A percentile compares a stretch with the other conserved stretches of the same genome.
These are phyloP conservation scores for Zymoseptoria pseudotritici DNA, from an alignment of 2,329 filamentous ascomycete species.

Conservation along the genomic window DNA sequence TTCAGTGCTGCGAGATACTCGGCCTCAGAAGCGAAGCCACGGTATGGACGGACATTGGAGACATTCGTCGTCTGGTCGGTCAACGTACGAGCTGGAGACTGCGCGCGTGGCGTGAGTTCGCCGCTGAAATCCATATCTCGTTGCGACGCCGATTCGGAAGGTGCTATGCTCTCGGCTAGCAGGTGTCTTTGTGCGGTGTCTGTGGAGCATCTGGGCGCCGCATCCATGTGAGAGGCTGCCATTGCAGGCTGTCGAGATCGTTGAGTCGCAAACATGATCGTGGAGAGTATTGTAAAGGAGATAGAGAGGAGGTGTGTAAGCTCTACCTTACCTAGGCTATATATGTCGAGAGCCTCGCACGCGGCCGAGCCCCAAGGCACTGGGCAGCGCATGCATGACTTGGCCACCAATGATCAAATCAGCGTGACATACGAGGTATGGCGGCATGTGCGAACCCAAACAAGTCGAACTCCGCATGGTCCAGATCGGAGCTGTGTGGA, in stretches of 20 bases:
- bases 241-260: not conserved
- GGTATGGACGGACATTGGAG: slow-evolving; percentile 11
- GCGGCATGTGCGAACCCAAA: not conserved
- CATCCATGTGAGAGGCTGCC: not conserved
- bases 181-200: slow-evolving; percentile 33
- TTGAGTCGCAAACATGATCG: not conserved
- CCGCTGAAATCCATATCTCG: slow-evolving; percentile 41
- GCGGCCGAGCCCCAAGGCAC: not conserved
- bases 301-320: not conserved
- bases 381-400: not conserved
- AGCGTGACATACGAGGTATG: not conserved
- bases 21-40: slow-evolving; percentile 24
- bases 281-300: not conserved
- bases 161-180: slow-evolving; percentile 12
- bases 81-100: slow-evolving; percentile 3
- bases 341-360: not conserved
- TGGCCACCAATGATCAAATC: not conserved
- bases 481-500: slow-evolving; percentile 52
- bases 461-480: not conserved
- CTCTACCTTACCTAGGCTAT: not conserved
- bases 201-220: slow-evolving; percentile 31
- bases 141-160: slow-evolving; percentile 9
- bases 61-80: not conserved
- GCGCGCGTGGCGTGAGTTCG: slow-evolving; percentile 25
- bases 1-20: slow-evolving; percentile 24